Conservation (phyloP, 257 asterid species). For the Scutellaria minor region DNA sequence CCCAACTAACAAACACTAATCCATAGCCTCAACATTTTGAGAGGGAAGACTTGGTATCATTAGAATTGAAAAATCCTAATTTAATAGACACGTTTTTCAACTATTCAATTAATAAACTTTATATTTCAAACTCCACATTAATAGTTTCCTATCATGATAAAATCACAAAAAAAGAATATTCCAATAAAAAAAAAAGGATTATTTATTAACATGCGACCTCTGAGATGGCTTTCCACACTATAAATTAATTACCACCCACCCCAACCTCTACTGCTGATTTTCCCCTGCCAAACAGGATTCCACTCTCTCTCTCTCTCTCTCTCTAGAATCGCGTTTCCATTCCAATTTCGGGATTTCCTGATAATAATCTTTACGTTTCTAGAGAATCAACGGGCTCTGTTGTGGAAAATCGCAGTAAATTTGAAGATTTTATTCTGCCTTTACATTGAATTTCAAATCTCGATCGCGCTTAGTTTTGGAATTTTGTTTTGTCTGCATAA, state of each 20-base stretch:
- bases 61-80: no score
- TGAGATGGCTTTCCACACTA: conserved; percentile 28
- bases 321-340: conserved; percentile 10
- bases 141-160: no score
- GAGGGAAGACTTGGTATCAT: no score
- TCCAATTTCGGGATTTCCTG: not conserved
- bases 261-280: not conserved
- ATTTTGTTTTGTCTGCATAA: not conserved
- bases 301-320: conserved; percentile 7
- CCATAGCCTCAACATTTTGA: no score
- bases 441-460: not conserved
- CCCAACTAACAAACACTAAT: no score
- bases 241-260: conserved; percentile 2
- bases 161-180: no score
- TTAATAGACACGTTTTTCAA: no score
- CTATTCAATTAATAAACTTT: no score
- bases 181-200: no score
- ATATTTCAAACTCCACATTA: no score
- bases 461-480: conserved; percentile 19
- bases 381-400: conserved; percentile 12
- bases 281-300: conserved; percentile 18
- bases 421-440: conserved; percentile 2
- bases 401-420: conserved; percentile 10
- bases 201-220: not conserved
- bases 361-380: not conserved